These are phyloP conservation scores for Austropuccinia psidii DNA, from an alignment of 1,284 basidiomycete species.

Conservation along the genomic window DNA sequence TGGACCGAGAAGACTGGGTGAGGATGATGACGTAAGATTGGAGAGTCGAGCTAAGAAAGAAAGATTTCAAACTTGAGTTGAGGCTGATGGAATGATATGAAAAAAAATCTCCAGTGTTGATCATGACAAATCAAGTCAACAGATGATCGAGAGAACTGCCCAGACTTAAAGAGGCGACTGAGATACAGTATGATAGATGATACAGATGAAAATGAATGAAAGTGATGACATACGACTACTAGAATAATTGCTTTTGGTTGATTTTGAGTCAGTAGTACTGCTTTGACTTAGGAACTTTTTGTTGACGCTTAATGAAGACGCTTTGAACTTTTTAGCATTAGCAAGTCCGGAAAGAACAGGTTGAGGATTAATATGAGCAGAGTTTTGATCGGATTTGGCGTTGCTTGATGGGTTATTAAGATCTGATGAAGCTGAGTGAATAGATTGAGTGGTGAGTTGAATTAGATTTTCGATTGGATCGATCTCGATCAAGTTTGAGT, in stretches of 20 bases:
- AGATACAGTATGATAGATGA: not conserved
- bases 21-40: slow-evolving; percentile 10
- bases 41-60: slow-evolving; percentile 27
- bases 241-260: not conserved
- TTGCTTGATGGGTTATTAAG: not conserved
- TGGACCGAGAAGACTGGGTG: not conserved
- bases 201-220: not conserved
- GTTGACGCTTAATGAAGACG: slow-evolving; percentile 33
- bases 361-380: not conserved
- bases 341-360: no score
- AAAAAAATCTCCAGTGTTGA: not conserved
- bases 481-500: no score
- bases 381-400: not conserved
- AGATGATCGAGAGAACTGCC: no score
- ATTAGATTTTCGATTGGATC: no score
- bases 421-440: not conserved
- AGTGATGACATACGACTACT: slow-evolving; percentile 4
- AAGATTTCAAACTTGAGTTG: no score
- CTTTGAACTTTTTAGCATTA: slow-evolving; percentile 31
- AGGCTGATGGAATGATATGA: not conserved
- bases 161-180: no score
- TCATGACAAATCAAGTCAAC: no score
- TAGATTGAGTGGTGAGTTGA: no score
- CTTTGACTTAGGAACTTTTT: slow-evolving; percentile 36
- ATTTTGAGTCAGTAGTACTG: slow-evolving; percentile 5